phyloP scores from a whole-genome alignment of 1,284 basidiomycete genomes.

The Cystobasidiaceae sp. region DNA sequence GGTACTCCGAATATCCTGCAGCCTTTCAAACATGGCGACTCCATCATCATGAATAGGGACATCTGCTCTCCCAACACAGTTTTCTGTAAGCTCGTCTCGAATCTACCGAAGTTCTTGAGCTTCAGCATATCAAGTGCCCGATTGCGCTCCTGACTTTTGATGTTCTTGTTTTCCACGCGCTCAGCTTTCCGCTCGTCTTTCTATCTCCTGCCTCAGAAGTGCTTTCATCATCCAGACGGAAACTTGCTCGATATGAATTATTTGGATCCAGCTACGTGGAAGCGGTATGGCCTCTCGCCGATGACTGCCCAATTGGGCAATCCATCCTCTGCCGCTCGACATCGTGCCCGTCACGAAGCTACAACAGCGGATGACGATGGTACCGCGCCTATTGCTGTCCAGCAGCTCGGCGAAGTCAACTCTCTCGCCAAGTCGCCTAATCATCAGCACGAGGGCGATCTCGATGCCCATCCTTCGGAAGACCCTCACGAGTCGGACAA shows the following conservation, averaged over 20 bases:
- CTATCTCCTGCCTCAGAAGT: conserved; percentile 41
- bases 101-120: too few relatives aligned
- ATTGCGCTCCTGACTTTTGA: not conserved
- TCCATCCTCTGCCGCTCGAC: not conserved
- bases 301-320: conserved; percentile 28
- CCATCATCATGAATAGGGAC: conserved; percentile 40
- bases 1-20: conserved; percentile 47
- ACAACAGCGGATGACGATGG: not conserved
- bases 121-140: too few relatives aligned
- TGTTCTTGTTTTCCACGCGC: not conserved
- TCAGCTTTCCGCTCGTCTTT: conserved; percentile 43
- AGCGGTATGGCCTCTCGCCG: conserved; percentile 34
- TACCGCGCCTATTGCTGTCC: not conserved
- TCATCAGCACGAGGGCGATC: not conserved
- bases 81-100: conserved; percentile 37
- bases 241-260: conserved; percentile 34
- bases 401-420: not conserved
- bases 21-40: conserved; percentile 45
- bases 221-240: conserved; percentile 36
- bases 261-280: conserved; percentile 33
- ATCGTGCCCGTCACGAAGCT: not conserved
- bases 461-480: too few relatives aligned
- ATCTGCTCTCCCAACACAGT: conserved; percentile 44
- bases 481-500: conserved; percentile 12
- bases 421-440: not conserved